Evolutionary conservation across 805 yeast genomes (phyloP), one percentile per base, ranked within the genome.

Genomic region (Wickerhamomyces chambardii): DNA sequence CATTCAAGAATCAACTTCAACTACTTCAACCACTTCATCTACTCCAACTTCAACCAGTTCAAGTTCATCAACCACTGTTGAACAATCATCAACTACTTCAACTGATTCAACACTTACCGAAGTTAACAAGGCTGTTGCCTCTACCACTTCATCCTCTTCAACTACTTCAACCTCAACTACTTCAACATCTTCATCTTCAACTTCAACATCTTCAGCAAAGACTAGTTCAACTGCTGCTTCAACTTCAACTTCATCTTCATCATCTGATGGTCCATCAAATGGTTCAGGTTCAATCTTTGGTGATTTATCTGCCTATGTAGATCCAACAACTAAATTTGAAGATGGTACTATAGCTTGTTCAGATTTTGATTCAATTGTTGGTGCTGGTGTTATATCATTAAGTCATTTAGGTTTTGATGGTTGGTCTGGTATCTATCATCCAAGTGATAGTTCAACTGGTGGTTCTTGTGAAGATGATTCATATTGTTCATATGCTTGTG

Each of bases 401-500:
- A 80, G 78, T 64, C 69, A 70, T 69, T 68, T 79, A 33, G 84
- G 80, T 28, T 74, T 76, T 45, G 95, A 92, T 45, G 95, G 95
- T 49, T 82, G 76, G 75, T 71, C 94, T 36, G 86, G 90, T 51
- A 69, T 85, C 54, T 44, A 56, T 28, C 65, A 70, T 54, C 58
- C 63, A 37, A 69, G 73, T 44, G 65, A 71, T 45, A 76, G 85
- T 44, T 73, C 85, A 42, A 70, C 82, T 35, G 67, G 72, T 37
- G 59, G 66, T 32, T 52, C 72, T 32, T 90, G 98, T 71, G 59
- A 66, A 43, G 96, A 89, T 48, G 97, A 97, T 39, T 75, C 75
- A 53, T 86, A 84, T 78, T 90, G 98, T 68, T 90, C 97, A 40
- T 90, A 90, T 64, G 95, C 97, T 40, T 90, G 98, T 70, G 94